Base-by-base conservation (phyloP, 2,329 filamentous ascomycete species). In the Elsinoe australis region DNA sequence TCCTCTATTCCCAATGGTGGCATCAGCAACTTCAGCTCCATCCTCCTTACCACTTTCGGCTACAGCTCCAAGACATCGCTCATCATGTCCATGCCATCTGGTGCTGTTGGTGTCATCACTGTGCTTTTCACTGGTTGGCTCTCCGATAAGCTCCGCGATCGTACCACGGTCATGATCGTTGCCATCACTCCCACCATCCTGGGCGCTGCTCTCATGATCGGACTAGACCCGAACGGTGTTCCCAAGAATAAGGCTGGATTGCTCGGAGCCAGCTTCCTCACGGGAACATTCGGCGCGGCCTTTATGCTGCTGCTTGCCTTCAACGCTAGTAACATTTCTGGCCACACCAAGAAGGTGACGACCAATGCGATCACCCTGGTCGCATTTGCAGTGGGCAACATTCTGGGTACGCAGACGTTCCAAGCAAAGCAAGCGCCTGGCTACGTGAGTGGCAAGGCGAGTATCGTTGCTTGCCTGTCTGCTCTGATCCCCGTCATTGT, bases 331-430 rank as follows among this genome's bases (percentile, higher is more conserved):
- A 74, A 74, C 49, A 61, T 69, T 2, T 68, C 67, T 4, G 71
- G 71, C 0, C 69, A 74, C 49, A 71, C 70, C 2, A 75, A 74
- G 59, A 73, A 73, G 51, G 67, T 71, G 18, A 71, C 69, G 1
- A 65, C 69, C 39, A 72, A 70, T 32, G 71, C 70, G 0, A 54
- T 74, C n/a, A 57, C 69, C 6, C 60, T 72, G 7, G 63, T 71
- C 47, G 58, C 63, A 2, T 71, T 69, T 55, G 64, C 63, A 28
- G 56, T 68, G 5, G 68, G 66, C 2, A 71, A 71, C 53, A 69
- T 71, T 45, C 57, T 71, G 4, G 69, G 67, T 1, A 68, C 70
- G 14, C 62, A 69, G 51, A 70, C 68, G 1, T 72, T 72, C 55
- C 65, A 66, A 44, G 61, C 60, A 1, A 56, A 63, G 29, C 62